Evolutionary conservation across 306 rosid species (phyloP), one percentile per base, ranked within the genome.

Genomic region (Vachellia pachyceras): DNA sequence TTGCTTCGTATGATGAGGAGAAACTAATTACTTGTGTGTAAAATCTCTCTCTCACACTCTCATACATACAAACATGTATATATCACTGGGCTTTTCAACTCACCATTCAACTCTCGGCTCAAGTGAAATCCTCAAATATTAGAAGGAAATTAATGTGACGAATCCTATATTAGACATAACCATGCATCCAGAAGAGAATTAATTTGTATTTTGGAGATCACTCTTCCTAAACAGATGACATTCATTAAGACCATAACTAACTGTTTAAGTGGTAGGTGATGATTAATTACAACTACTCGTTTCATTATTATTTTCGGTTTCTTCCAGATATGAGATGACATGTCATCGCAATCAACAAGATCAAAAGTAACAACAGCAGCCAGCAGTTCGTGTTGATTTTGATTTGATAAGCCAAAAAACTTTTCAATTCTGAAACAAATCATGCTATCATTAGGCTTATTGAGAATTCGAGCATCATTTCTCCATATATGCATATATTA

Each of bases 311-410:
- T 69, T 82, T 74, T 11, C 42, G 33, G 82, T 74, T 78, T 55
- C 74, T 82, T 79, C 80, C 76, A 73, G 72, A 84, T 78, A 33
- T 82, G 90, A 91, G 89, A 88, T 82, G 94, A 90, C 94, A 65
- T 81, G 70, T 79, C n/a, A 76, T 82, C 73, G 66, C 73, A 75
- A 80, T 80, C 83, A 82, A 87, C 79, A 80, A 39, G 78, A 77
- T 79, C 79, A 70, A 39, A 55, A 71, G 63, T 22, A 78, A n/a
- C 12, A 20, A 10, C 52, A 7, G 76, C 74, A 10, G 9, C 22
- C 52, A 61, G 73, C 84, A 73, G 40, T n/a, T 3, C 14, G 47
- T n/a, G 73, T 23, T 69, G 74, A 45, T n/a, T 25, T 12, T 23
- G 20, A 23, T 25, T 12, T 12, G 20, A 23, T 12, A 68, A 69